Conservation (phyloP, 805 yeast genomes). For the Myxozyma monticola region DNA sequence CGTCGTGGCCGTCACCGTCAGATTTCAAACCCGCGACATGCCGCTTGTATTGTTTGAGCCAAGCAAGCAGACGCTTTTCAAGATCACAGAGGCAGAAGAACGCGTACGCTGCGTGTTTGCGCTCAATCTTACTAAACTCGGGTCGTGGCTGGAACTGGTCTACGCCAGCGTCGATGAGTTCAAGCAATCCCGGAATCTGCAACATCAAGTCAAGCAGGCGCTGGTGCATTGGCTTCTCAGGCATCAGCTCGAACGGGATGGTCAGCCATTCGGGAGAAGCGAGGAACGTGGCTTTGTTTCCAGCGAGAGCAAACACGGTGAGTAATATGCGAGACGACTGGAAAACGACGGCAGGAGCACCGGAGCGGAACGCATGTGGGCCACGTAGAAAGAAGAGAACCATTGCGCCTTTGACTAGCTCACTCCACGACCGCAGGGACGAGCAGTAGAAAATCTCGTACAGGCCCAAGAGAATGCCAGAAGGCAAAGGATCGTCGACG, state of each 20-base stretch:
- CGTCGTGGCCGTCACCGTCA: too few relatives aligned
- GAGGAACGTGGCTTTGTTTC: not conserved
- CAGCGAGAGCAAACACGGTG: not conserved
- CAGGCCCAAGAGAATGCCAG: too few relatives aligned
- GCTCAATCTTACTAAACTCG: not conserved
- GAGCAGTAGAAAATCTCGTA: too few relatives aligned
- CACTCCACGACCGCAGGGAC: too few relatives aligned
- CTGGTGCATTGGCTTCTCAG: not conserved
- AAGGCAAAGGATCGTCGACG: too few relatives aligned
- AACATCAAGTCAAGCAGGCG: constrained; percentile 1
- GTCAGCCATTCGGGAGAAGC: constrained; percentile 7
- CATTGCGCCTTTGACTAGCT: too few relatives aligned
- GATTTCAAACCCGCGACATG: too few relatives aligned
- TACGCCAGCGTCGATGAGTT: not conserved
- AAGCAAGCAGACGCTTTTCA: too few relatives aligned
- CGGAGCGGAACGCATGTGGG: constrained; percentile 3
- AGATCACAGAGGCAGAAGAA: not conserved
- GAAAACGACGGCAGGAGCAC: constrained; percentile 2
- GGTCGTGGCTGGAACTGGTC: not conserved
- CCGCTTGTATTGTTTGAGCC: too few relatives aligned
- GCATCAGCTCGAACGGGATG: constrained; percentile 1
- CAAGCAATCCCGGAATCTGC: not conserved
- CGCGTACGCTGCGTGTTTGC: not conserved
- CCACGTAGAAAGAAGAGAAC: not conserved
- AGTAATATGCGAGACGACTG: constrained; percentile 1